Conservation (phyloP, 345 rosid species). For the Eucalyptus sp. region DNA sequence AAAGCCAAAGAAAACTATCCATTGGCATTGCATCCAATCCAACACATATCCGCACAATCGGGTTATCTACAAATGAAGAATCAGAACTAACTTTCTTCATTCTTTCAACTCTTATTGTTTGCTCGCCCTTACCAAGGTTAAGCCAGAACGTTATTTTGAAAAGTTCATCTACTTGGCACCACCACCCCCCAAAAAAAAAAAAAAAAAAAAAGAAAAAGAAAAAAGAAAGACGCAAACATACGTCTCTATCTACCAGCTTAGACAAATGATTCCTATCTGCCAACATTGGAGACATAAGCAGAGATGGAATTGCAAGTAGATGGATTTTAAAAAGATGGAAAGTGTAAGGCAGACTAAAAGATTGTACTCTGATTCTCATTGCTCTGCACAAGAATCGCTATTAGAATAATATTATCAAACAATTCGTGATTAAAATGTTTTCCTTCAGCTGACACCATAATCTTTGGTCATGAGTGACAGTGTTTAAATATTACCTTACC, state of each 20-base stretch:
- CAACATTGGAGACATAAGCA: neutral
- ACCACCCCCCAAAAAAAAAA: accelerated
- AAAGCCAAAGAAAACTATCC: neutral
- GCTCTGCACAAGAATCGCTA: no score
- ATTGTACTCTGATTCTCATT: no score
- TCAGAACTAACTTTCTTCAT: neutral
- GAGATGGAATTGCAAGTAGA: neutral
- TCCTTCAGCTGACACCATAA: no score
- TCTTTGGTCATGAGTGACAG: no score
- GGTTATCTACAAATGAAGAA: neutral
- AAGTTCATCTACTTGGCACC: neutral
- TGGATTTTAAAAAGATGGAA: no score
- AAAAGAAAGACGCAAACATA: neutral
- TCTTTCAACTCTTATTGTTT: neutral
- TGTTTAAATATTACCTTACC: no score
- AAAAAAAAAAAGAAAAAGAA: accelerated
- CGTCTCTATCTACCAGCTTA: neutral
- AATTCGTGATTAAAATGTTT: no score
- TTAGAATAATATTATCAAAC: no score
- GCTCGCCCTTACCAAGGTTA: neutral
- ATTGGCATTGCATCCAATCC: neutral
- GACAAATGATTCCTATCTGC: neutral
- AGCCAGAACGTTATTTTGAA: neutral
- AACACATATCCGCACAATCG: neutral
- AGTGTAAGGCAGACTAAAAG: no score